phyloP scores from a whole-genome alignment of 1,284 basidiomycete species.

The Fomitiporia mediterranea region DNA sequence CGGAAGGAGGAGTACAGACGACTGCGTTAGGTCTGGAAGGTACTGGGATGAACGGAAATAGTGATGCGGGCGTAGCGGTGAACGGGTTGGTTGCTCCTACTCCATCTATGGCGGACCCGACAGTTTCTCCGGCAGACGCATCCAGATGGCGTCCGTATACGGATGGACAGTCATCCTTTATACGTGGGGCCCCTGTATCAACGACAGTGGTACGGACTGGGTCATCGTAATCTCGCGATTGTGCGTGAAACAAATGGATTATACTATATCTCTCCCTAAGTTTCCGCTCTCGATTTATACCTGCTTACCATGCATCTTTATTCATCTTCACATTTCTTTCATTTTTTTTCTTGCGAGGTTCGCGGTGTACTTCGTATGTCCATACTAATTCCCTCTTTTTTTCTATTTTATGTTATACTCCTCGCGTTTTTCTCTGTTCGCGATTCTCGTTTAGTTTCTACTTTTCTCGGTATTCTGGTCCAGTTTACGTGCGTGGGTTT shows the following conservation, averaged over 20 bases:
- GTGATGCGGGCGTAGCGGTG: not conserved
- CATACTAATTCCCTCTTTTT: not conserved
- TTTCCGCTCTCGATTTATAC: too few relatives aligned
- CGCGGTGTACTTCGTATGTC: too few relatives aligned
- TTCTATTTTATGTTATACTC: not conserved
- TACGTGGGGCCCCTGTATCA: not conserved
- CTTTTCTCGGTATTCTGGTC: not conserved
- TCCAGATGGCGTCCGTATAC: conserved; percentile 1
- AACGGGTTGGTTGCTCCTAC: not conserved
- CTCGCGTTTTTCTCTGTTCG: not conserved
- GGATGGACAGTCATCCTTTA: conserved; percentile 2
- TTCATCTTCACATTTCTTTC: too few relatives aligned
- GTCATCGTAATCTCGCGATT: too few relatives aligned
- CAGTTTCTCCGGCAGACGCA: too few relatives aligned
- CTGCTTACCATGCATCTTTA: too few relatives aligned
- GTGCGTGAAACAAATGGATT: too few relatives aligned
- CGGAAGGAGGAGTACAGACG: not conserved
- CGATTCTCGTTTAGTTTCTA: not conserved
- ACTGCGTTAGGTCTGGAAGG: not conserved
- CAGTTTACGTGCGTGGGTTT: too few relatives aligned
- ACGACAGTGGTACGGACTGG: not conserved
- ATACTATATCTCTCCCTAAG: too few relatives aligned
- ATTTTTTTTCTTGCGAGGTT: too few relatives aligned
- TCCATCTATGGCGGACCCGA: too few relatives aligned
- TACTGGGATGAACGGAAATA: not conserved